These are phyloP conservation scores for Colletotrichum destructivum DNA, from an alignment of 2,329 filamentous ascomycete genomes.

Conservation along the genomic window DNA sequence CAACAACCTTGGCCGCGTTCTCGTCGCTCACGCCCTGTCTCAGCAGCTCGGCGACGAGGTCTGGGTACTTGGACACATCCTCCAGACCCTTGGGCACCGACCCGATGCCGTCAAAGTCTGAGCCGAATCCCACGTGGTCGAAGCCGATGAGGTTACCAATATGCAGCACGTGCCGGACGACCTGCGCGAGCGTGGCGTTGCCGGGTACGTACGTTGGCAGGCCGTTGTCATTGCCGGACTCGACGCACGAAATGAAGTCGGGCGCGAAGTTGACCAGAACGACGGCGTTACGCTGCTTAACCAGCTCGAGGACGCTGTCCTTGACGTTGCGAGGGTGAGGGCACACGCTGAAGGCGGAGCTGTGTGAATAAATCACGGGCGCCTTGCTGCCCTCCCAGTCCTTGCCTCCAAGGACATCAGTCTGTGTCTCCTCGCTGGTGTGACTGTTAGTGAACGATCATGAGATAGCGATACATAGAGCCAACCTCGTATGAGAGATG, in stretches of 20 bases:
- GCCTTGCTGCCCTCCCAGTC: constrained; percentile 82
- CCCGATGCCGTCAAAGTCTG: constrained; percentile 87
- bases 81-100: constrained; percentile 81
- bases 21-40: constrained; percentile 80
- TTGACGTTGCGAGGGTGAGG: constrained; percentile 93
- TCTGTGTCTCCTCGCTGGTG: constrained; percentile 82
- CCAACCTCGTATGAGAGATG: constrained; percentile 76
- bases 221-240: constrained; percentile 71
- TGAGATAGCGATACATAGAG: neutral
- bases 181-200: constrained; percentile 82
- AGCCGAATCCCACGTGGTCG: constrained; percentile 89
- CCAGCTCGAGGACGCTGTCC: constrained; percentile 83
- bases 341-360: constrained; percentile 84
- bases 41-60: constrained; percentile 82
- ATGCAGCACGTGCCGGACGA: constrained; percentile 85
- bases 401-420: constrained; percentile 80
- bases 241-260: constrained; percentile 84
- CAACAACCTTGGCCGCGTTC: constrained; percentile 82
- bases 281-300: constrained; percentile 80
- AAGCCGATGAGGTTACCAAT: constrained; percentile 89
- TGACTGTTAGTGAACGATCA: constrained; percentile 20
- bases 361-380: constrained; percentile 92
- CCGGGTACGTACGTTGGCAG: constrained; percentile 77
- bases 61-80: constrained; percentile 87
- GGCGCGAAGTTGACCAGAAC: constrained; percentile 95